Evolutionary conservation across 352 stramenopile genomes (phyloP).

Genomic region (Aphanomyces euteiches): DNA sequence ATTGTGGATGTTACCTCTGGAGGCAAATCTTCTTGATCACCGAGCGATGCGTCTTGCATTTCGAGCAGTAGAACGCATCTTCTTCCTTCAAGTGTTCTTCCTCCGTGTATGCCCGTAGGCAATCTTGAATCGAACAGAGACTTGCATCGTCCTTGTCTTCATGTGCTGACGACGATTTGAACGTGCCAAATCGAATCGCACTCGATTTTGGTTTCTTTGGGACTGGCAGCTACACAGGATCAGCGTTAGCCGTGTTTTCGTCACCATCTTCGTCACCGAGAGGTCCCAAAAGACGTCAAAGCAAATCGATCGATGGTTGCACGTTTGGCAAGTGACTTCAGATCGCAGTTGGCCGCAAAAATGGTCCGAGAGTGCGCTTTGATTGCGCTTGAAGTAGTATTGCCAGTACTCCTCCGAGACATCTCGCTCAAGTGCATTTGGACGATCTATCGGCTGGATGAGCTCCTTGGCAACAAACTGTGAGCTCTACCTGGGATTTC

Average conservation of each 20-base stretch:
- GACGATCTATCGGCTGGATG: constrained; percentile 22
- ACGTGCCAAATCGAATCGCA: constrained; percentile 32
- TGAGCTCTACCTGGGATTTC: constrained; percentile 56
- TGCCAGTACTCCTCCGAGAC: constrained; percentile 85
- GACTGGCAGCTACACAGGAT: constrained; percentile 39
- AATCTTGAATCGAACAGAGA: constrained; percentile 52
- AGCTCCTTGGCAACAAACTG: constrained; percentile 28
- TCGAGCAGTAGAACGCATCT: constrained; percentile 68
- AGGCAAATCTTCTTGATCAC: constrained; percentile 74
- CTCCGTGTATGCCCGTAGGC: constrained; percentile 66
- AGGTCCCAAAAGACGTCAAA: constrained; percentile 87
- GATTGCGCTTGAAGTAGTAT: constrained; percentile 67
- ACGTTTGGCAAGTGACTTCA: constrained; percentile 70
- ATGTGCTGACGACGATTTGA: neutral
- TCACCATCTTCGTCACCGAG: constrained; percentile 33
- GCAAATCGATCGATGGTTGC: constrained; percentile 62
- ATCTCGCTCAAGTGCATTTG: constrained; percentile 49
- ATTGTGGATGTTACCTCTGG: constrained; percentile 41
- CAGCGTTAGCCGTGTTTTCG: neutral
- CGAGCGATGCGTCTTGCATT: constrained; percentile 66
- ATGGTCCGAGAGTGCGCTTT: constrained; percentile 62
- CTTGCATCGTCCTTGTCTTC: constrained; percentile 6
- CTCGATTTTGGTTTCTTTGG: constrained; percentile 58
- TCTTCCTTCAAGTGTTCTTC: constrained; percentile 58
- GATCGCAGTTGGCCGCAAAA: constrained; percentile 81